Base-by-base conservation (phyloP, 1,284 basidiomycete genomes). In the Mycena sp. region DNA sequence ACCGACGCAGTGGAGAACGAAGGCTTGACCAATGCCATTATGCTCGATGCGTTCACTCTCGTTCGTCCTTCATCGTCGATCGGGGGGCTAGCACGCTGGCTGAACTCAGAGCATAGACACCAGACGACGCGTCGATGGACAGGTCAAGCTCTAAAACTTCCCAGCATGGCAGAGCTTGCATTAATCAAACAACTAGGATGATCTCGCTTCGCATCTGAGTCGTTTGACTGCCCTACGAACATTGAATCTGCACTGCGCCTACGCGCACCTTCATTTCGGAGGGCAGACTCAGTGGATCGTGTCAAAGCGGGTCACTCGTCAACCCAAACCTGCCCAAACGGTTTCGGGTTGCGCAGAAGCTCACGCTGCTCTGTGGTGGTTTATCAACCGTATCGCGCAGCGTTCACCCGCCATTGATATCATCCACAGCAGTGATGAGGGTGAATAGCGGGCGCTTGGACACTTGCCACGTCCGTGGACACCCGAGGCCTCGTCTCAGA, bases 391-490 rank as follows among this genome's bases (percentile, higher is more conserved):
- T 10, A 37, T 45, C 21, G 60, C 60, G 4, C 30, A 51, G 23
- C 23, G 25, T 7, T 14, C n/a, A 14, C 2, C 23, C 14, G 28
- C 46, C 7, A 37, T 56, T 6, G 40, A 44, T 4, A 10, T 51
- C 29, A 17, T 61, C 26, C 52, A 51, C 29, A 43, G 50, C 19
- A 51, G 41, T 10, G 53, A 61, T 9, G 30, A 56, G 14, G 53
- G 53, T 5, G 3, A 16, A n/a, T n/a, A n/a, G n/a, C 11, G 60
- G 56, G 5, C 14, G 7, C 3, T 6, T 4, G 21, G 17, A 19
- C 17, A n/a, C 26, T 14, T 9, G 30, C 38, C 1, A 6, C 32
- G 35, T 44, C 41, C 23, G 3, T 61, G 60, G 60, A 23, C 14
- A 3, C 41, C 56, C 32, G 12, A 32, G n/a, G 46, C 16, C n/a